Base-by-base conservation (phyloP, 2,329 filamentous ascomycete species). In the Exophiala aquamarina region DNA sequence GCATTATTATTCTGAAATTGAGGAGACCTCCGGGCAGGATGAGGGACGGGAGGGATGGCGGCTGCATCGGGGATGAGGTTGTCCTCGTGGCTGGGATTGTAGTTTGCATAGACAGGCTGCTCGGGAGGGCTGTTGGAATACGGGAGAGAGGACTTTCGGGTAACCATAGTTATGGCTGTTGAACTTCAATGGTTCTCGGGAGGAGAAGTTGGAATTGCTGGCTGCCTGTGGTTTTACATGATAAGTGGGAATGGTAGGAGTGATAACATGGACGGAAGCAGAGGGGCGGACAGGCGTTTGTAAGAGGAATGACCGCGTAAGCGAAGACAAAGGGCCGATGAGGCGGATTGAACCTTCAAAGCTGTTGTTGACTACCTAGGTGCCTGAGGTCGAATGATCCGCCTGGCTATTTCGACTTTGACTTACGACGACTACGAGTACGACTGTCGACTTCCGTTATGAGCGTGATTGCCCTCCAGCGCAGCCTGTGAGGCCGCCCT, bases 111-210 rank as follows among this genome's bases (percentile, higher is more conserved):
- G 31, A 43, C 20, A 41, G 49, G 48, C 41, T 50, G 44, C 19
- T 38, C 36, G 20, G 50, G 44, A 34, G 55, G 47, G 37, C 50
- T 48, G 20, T 47, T 14, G 21, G 49, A 53, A 41, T 57, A 56
- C 5, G 57, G 55, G 13, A 55, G 41, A 14, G 53, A 44, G n/a
- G 50, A 37, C 42, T 58, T 56, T 19, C 53, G 53, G 18, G 47
- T 46, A 33, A 59, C 54, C 47, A 50, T 56, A 21, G 41, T 41
- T 36, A 21, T 8, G n/a, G 9, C 28, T 31, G 32, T 19, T 13
- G n/a, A 34, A 34, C 13, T n/a, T 34, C n/a, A n/a, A 34, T 34
- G 8, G 4, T 6, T 18, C 19, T 20, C 17, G 14, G 23, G 8
- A 17, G 33, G 14, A 32, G 13, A 37, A n/a, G 23, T 20, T 23